Evolutionary conservation across 1,284 basidiomycete genomes (phyloP).

Genomic region (Phellinidium pouzarii): DNA sequence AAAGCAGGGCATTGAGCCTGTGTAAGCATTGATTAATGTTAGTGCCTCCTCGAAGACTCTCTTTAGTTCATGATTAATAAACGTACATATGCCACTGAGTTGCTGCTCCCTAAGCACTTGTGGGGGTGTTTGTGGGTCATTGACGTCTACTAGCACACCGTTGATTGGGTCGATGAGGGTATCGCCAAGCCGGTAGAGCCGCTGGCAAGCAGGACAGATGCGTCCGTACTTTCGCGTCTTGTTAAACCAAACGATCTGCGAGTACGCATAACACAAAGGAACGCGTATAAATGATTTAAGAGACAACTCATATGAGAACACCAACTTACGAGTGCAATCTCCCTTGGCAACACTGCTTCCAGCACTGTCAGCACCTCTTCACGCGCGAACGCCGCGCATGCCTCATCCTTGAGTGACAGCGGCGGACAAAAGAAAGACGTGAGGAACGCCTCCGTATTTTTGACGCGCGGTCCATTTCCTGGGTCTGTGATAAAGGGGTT

Average conservation of each 20-base stretch:
- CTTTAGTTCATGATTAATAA: background rate
- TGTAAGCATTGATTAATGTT: background rate
- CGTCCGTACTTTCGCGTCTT: constrained; percentile 61
- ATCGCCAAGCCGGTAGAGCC: constrained; percentile 64
- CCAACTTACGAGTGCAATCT: constrained; percentile 62
- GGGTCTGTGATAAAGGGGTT: constrained; percentile 63
- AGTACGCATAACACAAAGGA: background rate
- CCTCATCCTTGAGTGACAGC: constrained; percentile 48
- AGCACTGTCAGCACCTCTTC: constrained; percentile 69
- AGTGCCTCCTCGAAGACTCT: no score
- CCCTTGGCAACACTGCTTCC: constrained; percentile 57
- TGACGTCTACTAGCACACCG: constrained; percentile 22
- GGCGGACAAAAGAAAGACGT: constrained; percentile 57
- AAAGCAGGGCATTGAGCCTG: constrained; percentile 72
- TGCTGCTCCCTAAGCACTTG: constrained; percentile 54
- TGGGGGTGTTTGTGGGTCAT: constrained; percentile 30
- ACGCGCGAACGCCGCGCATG: constrained; percentile 68
- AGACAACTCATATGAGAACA: no score
- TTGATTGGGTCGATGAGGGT: constrained; percentile 42
- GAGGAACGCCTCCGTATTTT: constrained; percentile 53
- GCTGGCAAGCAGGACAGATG: constrained; percentile 68
- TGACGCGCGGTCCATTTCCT: constrained; percentile 69
- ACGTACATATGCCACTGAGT: constrained; percentile 71
- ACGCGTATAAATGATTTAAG: background rate
- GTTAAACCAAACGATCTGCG: constrained; percentile 77